Base-by-base conservation (phyloP, 345 rosid genomes). In the Eucalyptus cloeziana region DNA sequence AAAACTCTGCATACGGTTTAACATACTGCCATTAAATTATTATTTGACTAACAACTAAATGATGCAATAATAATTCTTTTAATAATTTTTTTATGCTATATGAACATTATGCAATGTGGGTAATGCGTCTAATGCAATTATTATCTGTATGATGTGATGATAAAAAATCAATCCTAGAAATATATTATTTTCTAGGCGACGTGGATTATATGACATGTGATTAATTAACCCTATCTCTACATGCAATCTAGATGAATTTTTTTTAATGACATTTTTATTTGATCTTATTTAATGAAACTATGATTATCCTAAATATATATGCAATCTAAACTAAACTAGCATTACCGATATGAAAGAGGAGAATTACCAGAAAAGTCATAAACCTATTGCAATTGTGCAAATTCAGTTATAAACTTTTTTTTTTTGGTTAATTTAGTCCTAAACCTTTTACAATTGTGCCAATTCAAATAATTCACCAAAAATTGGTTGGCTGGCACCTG, bases 381-480 rank as follows among this genome's bases (percentile, higher is more conserved):
- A 40, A 40, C 43, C 5, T 40, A 40, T 40, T 40, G 43, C 43
- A 40, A 40, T 40, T 4, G 43, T 40, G 43, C 43, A 4, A 40
- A 40, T 40, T 40, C 43, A 40, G 40, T 37, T 4, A 37, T 37
- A 37, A 37, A 37, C 40, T n/a, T n/a, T n/a, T 37, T 37, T 37
- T 37, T 37, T 37, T 37, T 37, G 40, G 40, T 37, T 4, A 37
- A 37, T 37, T 37, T 37, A 37, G 43, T 40, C 43, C 43, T 40
- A 40, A 40, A 40, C 43, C 43, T 40, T 40, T 40, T 40, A 40
- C 43, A 40, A 40, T 40, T 40, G 5, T 40, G 43, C 43, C 4
- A 40, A 40, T 40, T 40, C 5, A 40, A 4, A 4, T 4, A 4
- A 40, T 40, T 4, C 1, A 4, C 1, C 4, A 4, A 40, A 40